Percentiles rank a stretch among this genome's conserved stretches.
phyloP scores from a whole-genome alignment of 306 rosid species.

The Cucumis melo region DNA sequence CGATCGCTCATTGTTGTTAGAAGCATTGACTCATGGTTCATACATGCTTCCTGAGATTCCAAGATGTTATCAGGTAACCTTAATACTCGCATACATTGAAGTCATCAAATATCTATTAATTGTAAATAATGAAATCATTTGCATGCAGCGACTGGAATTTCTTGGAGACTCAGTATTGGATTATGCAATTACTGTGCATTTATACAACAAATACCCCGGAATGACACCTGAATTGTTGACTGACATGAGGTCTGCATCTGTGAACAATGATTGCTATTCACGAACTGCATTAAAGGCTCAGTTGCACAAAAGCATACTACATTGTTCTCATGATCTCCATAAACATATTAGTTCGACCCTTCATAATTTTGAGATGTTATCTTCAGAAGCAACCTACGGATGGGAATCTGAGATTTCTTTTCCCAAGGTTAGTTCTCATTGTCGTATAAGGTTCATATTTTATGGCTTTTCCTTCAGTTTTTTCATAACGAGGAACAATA shows the following conservation, averaged over 20 bases:
- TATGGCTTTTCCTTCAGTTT: background rate
- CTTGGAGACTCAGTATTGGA: slow-evolving; percentile 69
- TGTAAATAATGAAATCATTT: background rate
- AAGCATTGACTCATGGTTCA: slow-evolving; percentile 90
- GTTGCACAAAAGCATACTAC: slow-evolving; percentile 54
- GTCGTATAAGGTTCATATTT: background rate
- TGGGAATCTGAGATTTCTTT: slow-evolving; percentile 50
- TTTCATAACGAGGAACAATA: background rate
- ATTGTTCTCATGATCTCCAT: slow-evolving; percentile 37
- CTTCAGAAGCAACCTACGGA: slow-evolving; percentile 41
- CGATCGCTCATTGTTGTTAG: slow-evolving; percentile 49
- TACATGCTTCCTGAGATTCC: slow-evolving; percentile 80
- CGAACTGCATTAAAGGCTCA: slow-evolving; percentile 40
- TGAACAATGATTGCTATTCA: slow-evolving; percentile 67
- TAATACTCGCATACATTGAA: background rate
- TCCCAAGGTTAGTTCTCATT: slow-evolving; percentile 50
- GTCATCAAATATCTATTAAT: background rate
- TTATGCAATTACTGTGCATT: slow-evolving; percentile 46
- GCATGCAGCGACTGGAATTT: slow-evolving; percentile 63
- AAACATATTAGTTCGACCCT: slow-evolving; percentile 30
- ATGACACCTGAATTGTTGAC: slow-evolving; percentile 57
- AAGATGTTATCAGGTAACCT: slow-evolving; percentile 69
- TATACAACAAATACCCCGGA: slow-evolving; percentile 44
- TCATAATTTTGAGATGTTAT: slow-evolving; percentile 11
- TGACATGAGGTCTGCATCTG: slow-evolving; percentile 69